A percentile compares a stretch with the other conserved stretches of the same genome.
These are phyloP conservation scores for Naumovozyma dairenensis DNA, from an alignment of 805 yeast species.

Conservation along the genomic window DNA sequence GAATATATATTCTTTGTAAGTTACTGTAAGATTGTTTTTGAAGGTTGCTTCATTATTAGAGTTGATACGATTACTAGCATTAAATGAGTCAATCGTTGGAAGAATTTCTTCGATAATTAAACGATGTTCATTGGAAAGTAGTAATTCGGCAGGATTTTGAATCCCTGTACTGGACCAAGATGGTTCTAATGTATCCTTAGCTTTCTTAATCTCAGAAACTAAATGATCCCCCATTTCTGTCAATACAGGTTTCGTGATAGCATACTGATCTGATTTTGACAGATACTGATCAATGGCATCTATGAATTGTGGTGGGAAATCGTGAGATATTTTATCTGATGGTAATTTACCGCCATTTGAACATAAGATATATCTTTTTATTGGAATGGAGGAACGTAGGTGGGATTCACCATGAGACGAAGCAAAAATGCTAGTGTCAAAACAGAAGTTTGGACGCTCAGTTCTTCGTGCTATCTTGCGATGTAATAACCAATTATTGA, in stretches of 20 bases:
- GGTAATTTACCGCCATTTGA: too few relatives aligned
- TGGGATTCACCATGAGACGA: too few relatives aligned
- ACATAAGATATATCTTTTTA: too few relatives aligned
- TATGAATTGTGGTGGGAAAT: neutral
- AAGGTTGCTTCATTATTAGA: constrained; percentile 4
- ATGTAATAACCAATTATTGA: too few relatives aligned
- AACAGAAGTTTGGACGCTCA: too few relatives aligned
- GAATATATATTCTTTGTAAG: constrained; percentile 7
- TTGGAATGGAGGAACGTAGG: too few relatives aligned
- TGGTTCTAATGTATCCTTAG: constrained; percentile 15
- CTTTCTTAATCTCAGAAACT: constrained; percentile 3
- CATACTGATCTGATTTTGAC: constrained; percentile 3
- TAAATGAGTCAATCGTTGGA: neutral
- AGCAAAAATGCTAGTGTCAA: too few relatives aligned
- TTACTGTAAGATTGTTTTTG: constrained; percentile 10
- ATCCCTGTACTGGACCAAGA: constrained; percentile 13
- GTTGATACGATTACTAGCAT: too few relatives aligned
- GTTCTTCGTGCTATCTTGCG: too few relatives aligned
- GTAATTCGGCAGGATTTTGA: constrained; percentile 14
- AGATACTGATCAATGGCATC: constrained; percentile 6
- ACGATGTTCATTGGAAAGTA: constrained; percentile 15
- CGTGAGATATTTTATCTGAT: too few relatives aligned
- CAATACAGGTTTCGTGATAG: neutral
- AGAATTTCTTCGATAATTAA: constrained; percentile 10
- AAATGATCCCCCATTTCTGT: constrained; percentile 7